Evolutionary conservation across 2,329 filamentous ascomycete species (phyloP), one percentile per base, ranked within the genome.

Genomic region (Ceratocystiopsis minuta): DNA sequence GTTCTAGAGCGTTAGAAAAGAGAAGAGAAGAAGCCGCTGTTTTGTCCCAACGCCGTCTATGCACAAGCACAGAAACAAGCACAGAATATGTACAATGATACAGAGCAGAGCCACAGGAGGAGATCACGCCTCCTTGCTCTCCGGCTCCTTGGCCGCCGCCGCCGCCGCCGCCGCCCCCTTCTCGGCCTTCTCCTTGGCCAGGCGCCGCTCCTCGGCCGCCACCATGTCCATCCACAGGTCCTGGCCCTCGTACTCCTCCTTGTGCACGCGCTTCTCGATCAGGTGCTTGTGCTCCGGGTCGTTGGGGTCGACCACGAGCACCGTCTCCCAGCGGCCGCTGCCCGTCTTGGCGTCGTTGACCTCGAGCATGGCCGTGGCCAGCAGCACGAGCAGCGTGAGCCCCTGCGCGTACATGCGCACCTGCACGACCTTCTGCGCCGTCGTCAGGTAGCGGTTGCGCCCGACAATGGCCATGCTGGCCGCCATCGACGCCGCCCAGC

Each of bases 191-290:
- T 55, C 54, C 28, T 53, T 57, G 16, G 60, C 61, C 36, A 75
- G 49, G 34, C 71, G 63, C 49, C 68, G 67, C 65, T 88, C 82
- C 64, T 87, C 82, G 16, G 82, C 76, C 46, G 73, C 81, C 39
- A 88, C 79, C 81, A 88, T 88, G 53, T 88, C 80, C 67, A 75
- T 90, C 90, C 90, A 98, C 53, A 95, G 70, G 60, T 96, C 87
- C 64, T 93, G 83, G 37, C 85, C 83, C 56, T 78, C 71, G 59
- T 92, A 90, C 48, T 82, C 70, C 66, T 92, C 84, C 63, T 86
- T 82, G 59, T 92, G 83, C 42, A 90, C 72, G 63, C 68, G 77
- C 75, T 87, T 88, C 72, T 92, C 83, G 51, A 92, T 82, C 50
- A 86, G 57, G 53, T 80, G 68, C 70, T 85, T 80, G 61, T 87